Base-by-base conservation (phyloP, 108 stramenopile species). In the Cyclotella cryptica region DNA sequence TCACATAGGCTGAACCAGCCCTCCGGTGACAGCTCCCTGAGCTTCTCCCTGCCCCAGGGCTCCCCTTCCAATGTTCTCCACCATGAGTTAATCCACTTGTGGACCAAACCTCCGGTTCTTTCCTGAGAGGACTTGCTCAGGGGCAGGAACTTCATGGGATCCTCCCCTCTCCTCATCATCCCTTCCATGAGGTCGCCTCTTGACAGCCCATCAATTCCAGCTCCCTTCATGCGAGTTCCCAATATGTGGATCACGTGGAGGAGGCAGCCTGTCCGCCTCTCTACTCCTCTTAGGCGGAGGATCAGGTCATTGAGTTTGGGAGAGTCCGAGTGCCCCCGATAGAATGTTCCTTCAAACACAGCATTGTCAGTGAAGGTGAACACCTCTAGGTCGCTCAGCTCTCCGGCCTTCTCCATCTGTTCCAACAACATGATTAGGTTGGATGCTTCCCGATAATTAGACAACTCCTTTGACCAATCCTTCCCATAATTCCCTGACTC, bases 331-430 rank as follows among this genome's bases (percentile, higher is more conserved):
- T n/a, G n/a, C n/a, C n/a, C n/a, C n/a, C n/a, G 66, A 65, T n/a
- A n/a, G n/a, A n/a, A n/a, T 22, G 78, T 71, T 13, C 49, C 51
- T 61, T 86, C 86, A 51, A 79, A 63, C 18, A 54, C 67, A 3
- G 47, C 47, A 66, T 87, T 87, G 73, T 87, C 84, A 11, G 87
- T 87, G 30, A 82, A 75, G 3, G 78, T 0, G 14, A 73, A 85
- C 10, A 85, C 18, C 49, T 85, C 84, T 22, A n/a, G 4, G 5
- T 66, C 85, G 7, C 17, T 2, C 40, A 71, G 28, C 27, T 59
- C 35, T 30, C 62, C 49, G 8, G 54, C 17, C 7, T 30, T 10
- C 7, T 29, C 7, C 59, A 61, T 27, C 49, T 47, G 30, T 22
- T 72, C 71, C 46, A 85, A 15, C 18, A 15, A 47, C 7, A 55